Conservation (phyloP, 2,329 filamentous ascomycete species). For the Mollisiaceae sp. region DNA sequence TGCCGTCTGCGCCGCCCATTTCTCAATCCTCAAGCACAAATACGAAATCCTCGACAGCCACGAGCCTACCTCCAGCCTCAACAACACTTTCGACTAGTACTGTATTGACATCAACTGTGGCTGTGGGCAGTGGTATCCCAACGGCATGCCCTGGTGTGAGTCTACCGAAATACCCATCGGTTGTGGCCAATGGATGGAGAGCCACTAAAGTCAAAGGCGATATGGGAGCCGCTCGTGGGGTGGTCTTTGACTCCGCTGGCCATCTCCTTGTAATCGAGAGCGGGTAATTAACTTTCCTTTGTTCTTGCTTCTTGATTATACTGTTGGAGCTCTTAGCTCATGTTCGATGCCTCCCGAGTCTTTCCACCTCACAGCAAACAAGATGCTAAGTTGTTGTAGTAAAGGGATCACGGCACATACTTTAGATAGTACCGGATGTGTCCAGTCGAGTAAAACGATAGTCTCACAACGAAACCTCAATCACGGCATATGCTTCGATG, state of each 20-base stretch:
- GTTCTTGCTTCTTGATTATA: background rate
- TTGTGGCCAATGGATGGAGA: constrained; percentile 22
- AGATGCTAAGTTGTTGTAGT: background rate
- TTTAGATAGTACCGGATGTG: constrained; percentile 16
- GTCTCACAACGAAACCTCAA: constrained; percentile 21
- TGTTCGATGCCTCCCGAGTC: too few relatives aligned
- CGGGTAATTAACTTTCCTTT: background rate
- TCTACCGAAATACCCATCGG: constrained; percentile 13
- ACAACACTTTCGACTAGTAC: constrained; percentile 1
- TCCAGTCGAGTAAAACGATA: constrained; percentile 22
- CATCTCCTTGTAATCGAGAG: constrained; percentile 22
- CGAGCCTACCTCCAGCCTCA: constrained; percentile 6
- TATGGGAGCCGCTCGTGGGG: constrained; percentile 20
- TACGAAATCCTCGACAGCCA: constrained; percentile 3
- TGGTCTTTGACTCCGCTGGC: constrained; percentile 22
- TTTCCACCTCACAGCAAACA: too few relatives aligned
- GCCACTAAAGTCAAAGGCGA: constrained; percentile 23
- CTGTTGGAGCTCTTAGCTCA: background rate
- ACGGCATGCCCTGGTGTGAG: constrained; percentile 18
- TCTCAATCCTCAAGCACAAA: constrained; percentile 5
- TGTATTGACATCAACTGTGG: background rate
- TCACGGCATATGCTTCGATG: constrained; percentile 24
- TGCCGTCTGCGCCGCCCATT: constrained; percentile 1
- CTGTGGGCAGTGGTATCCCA: constrained; percentile 7
- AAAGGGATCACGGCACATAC: constrained; percentile 25